Evolutionary conservation across 257 asterid species (phyloP).

Genomic region (Petunia secreta): DNA sequence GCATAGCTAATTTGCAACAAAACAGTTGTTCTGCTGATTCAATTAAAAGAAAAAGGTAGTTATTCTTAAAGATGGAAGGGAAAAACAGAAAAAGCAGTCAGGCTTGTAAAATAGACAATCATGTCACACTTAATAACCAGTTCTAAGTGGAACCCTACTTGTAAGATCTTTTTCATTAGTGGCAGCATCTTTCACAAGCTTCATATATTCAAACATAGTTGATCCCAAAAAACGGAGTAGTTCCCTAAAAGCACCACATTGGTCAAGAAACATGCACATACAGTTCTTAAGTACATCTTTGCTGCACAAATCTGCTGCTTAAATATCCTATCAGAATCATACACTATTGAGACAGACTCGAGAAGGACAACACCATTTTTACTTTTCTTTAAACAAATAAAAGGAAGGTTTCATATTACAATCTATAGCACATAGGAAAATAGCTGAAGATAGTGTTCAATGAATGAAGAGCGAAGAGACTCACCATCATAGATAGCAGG

Average conservation of each 20-base stretch:
- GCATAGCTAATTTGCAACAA: not conserved
- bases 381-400: not conserved
- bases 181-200: not conserved
- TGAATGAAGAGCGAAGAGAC: slow-evolving; percentile 29
- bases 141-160: not conserved
- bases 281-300: not conserved
- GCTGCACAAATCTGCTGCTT: not conserved
- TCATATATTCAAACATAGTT: not conserved
- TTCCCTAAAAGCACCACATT: not conserved
- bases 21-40: too few relatives aligned
- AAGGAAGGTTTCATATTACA: not conserved
- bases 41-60: not conserved
- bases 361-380: not conserved
- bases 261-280: too few relatives aligned
- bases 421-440: slow-evolving; percentile 5
- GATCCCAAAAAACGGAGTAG: not conserved
- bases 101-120: not conserved
- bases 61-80: not conserved
- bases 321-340: not conserved
- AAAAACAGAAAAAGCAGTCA: not conserved
- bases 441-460: not conserved
- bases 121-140: not conserved
- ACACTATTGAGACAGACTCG: not conserved
- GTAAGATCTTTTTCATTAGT: too few relatives aligned
- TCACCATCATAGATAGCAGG: slow-evolving; percentile 89